phyloP scores from a whole-genome alignment of 73 alveolate species.

The Stentor coeruleus region DNA sequence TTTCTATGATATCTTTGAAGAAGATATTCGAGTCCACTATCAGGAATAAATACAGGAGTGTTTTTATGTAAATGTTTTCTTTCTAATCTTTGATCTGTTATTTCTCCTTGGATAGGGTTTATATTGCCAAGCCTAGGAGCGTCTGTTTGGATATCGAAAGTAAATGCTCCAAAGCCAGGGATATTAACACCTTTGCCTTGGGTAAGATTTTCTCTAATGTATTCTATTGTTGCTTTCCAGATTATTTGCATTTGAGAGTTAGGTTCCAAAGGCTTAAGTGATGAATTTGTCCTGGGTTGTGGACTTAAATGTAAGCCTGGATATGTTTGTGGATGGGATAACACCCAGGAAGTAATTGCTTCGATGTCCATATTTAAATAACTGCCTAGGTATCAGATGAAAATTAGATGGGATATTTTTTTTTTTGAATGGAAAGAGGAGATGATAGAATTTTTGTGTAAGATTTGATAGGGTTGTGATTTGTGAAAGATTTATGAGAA shows the following conservation, averaged over 20 bases:
- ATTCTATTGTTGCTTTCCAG: constrained; percentile 72
- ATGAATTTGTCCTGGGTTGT: constrained; percentile 60
- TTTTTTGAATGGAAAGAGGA: too few relatives aligned
- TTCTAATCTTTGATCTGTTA: constrained; percentile 66
- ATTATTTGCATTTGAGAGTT: constrained; percentile 67
- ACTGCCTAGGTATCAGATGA: too few relatives aligned
- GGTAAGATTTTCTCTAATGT: constrained; percentile 66
- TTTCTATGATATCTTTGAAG: constrained; percentile 66
- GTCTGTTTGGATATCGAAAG: constrained; percentile 70
- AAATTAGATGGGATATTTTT: too few relatives aligned
- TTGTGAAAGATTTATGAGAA: too few relatives aligned
- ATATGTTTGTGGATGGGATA: constrained; percentile 48
- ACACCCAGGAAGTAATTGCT: constrained; percentile 31
- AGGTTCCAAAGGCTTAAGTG: constrained; percentile 78
- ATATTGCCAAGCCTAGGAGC: constrained; percentile 52
- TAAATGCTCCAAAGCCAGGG: constrained; percentile 77
- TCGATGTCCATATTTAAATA: constrained; percentile 43
- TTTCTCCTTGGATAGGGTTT: constrained; percentile 33
- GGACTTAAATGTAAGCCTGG: constrained; percentile 79
- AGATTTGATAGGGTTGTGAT: too few relatives aligned
- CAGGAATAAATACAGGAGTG: constrained; percentile 66
- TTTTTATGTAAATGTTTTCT: constrained; percentile 69
- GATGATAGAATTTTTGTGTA: too few relatives aligned
- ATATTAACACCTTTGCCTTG: constrained; percentile 73
- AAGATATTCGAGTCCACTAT: constrained; percentile 53